phyloP scores from a whole-genome alignment of 2,329 filamentous ascomycete genomes.

The Aspergillus latus region DNA sequence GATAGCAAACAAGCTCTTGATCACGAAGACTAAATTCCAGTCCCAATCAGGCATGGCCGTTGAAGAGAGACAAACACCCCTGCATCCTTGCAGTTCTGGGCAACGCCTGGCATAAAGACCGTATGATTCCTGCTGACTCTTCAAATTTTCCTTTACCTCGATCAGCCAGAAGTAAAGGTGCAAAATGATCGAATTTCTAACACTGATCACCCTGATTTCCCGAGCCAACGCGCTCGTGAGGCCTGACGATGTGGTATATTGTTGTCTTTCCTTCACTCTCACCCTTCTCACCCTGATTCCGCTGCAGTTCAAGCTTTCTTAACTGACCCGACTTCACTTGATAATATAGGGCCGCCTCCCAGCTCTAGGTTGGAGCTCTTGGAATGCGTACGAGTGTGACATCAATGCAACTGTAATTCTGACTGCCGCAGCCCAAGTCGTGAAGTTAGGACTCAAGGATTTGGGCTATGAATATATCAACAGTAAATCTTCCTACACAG shows the following conservation, averaged over 20 bases:
- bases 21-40: no score
- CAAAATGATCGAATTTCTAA: not conserved
- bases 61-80: no score
- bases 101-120: no score
- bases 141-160: no score
- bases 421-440: constrained; percentile 47
- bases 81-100: no score
- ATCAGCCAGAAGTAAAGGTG: no score
- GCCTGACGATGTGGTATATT: not conserved
- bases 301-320: no score
- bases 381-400: constrained; percentile 51
- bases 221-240: not conserved
- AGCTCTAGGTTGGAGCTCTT: constrained; percentile 47
- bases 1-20: no score
- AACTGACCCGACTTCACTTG: no score
- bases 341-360: constrained; percentile 14
- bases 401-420: constrained; percentile 49
- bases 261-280: not conserved
- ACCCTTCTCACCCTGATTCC: no score
- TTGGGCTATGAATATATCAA: constrained; percentile 53
- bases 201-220: not conserved
- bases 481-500: constrained; percentile 12
- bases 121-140: no score
- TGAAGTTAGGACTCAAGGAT: constrained; percentile 49
- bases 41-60: no score